Evolutionary conservation across 2,329 filamentous ascomycete genomes (phyloP).

Genomic region (Niveomyces coronatus): DNA sequence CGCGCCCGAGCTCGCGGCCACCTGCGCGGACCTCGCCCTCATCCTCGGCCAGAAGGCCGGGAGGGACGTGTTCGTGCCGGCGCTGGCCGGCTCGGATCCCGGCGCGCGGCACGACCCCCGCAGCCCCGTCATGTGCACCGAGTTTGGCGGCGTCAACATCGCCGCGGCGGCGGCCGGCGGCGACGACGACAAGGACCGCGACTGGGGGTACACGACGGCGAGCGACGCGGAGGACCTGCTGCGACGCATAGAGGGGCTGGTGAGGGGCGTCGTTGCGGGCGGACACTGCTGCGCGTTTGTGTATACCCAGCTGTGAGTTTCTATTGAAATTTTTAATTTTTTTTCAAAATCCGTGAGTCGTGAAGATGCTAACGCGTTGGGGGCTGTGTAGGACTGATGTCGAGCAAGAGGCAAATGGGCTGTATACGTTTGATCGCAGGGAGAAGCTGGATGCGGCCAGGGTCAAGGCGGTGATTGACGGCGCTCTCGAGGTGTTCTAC

Average conservation of each 20-base stretch:
- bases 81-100: conserved; percentile 30
- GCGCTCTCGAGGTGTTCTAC: conserved; percentile 38
- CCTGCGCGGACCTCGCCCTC: conserved; percentile 40
- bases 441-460: conserved; percentile 48
- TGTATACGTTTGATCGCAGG: conserved; percentile 52
- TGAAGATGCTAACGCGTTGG: too few species aligned
- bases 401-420: conserved; percentile 58
- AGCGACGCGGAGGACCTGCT: conserved; percentile 49
- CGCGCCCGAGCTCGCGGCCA: conserved; percentile 41
- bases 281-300: conserved; percentile 53
- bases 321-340: not conserved
- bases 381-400: conserved; percentile 41
- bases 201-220: conserved; percentile 62
- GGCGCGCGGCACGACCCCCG: conserved; percentile 41
- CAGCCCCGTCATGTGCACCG: conserved; percentile 54
- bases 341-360: not conserved
- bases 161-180: conserved; percentile 27
- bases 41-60: conserved; percentile 44
- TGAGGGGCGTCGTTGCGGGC: conserved; percentile 45
- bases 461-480: conserved; percentile 48
- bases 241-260: conserved; percentile 44
- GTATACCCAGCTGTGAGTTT: conserved; percentile 52
- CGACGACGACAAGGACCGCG: conserved; percentile 29
- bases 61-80: conserved; percentile 43
- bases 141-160: conserved; percentile 61